Evolutionary conservation across 495 filamentous ascomycete genomes (phyloP), one percentile per base, ranked within the genome.

Genomic region (Penicillium manginii): DNA sequence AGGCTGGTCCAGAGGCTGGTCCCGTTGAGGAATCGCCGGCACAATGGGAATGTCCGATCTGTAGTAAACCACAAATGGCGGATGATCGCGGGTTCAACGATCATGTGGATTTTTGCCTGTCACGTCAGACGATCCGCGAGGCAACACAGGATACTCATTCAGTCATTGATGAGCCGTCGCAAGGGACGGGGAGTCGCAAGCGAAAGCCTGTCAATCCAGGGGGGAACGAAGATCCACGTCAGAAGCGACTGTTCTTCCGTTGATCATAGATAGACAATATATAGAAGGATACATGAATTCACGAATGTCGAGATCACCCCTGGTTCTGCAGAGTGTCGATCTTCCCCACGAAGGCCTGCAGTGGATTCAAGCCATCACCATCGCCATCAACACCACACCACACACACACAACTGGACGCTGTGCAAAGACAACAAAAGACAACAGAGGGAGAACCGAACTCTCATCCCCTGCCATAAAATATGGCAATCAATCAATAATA

Each of bases 41-140:
- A 29, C 81, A 79, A 63, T 97, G 92, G 93, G 81, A 87, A 19
- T 98, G 94, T 70, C 94, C 94, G 0, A 91, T 98, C 37, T 98
- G 94, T 70, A 70, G 70, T 3, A 77, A 86, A 43, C 87, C 89
- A 0, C 91, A 97, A 65, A 56, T 77, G 4, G 86, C 92, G 0
- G 84, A 92, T 59, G 91, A 97, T 68, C 79, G 81, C 37, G 71
- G 69, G 6, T 97, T 99, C 74, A 99, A 99, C 61, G 87, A 88
- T 50, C 96, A 99, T 72, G 89, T 99, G 47, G 96, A 99, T 67
- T 86, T 90, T 19, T 99, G 94, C 74, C 83, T 99, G 8, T 97
- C 92, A 2, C 78, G 85, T 46, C 84, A 88, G 68, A 90, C 91
- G 0, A 98, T 98, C 59, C 87, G 87, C 42, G 91, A 97, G 65